Percentiles rank a stretch among this genome's conserved stretches.
These are phyloP conservation scores for Crotalaria pallida DNA, from an alignment of 306 rosid genomes.

Conservation along the genomic window DNA sequence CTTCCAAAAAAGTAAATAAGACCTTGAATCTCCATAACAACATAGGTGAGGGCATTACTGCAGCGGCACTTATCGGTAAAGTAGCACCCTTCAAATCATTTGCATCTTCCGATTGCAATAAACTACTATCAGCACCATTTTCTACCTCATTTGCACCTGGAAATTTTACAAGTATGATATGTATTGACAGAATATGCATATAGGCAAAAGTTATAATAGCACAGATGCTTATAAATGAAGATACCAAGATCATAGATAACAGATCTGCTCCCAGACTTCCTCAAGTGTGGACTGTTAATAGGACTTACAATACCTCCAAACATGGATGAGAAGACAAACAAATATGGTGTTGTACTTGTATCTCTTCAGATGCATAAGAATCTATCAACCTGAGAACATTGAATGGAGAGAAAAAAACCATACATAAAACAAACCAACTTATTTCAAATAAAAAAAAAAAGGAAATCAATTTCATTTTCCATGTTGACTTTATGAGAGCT, in stretches of 20 bases:
- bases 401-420: not conserved
- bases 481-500: not conserved
- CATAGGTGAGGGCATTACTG: slow-evolving; percentile 62
- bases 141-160: slow-evolving; percentile 49
- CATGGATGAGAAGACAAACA: slow-evolving; percentile 49
- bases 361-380: slow-evolving; percentile 22
- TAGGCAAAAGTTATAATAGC: not conserved
- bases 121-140: slow-evolving; percentile 55
- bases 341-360: not conserved
- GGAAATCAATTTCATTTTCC: not conserved
- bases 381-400: slow-evolving; percentile 37
- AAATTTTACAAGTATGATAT: slow-evolving; percentile 16
- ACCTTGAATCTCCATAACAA: slow-evolving; percentile 83
- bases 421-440: not conserved
- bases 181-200: not conserved
- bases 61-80: slow-evolving; percentile 34
- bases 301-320: slow-evolving; percentile 53
- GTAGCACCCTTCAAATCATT: slow-evolving; percentile 44
- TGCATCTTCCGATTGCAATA: slow-evolving; percentile 34
- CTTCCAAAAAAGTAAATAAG: not conserved
- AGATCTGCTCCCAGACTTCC: slow-evolving; percentile 77
- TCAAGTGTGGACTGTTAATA: slow-evolving; percentile 61
- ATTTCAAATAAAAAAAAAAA: not conserved
- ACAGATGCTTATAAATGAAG: slow-evolving; percentile 6
- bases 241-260: slow-evolving; percentile 70